Evolutionary conservation across 2,329 filamentous ascomycete species (phyloP).

Genomic region (Claviceps digitariae): DNA sequence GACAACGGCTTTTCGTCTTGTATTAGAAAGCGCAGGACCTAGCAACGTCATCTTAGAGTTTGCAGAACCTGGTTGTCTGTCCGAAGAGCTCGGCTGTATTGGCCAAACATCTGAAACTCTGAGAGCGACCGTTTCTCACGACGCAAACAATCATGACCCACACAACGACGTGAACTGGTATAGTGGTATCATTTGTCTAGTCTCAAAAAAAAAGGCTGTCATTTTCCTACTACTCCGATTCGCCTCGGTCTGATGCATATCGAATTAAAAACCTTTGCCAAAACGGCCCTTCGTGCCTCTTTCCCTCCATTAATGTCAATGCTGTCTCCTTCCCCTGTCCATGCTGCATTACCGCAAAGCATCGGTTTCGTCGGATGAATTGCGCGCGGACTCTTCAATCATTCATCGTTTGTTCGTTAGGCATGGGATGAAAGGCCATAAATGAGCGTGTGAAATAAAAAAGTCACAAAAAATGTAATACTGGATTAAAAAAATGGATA

Average conservation of each 20-base stretch:
- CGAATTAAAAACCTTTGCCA: conserved; percentile 12
- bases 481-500: conserved; percentile 18
- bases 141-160: background rate
- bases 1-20: no score
- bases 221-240: conserved; percentile 19
- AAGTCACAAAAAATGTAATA: conserved; percentile 14
- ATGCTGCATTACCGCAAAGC: background rate
- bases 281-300: conserved; percentile 5
- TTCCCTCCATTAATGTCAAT: conserved; percentile 8
- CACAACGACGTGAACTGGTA: background rate
- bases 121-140: no score
- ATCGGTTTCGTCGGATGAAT: conserved; percentile 5
- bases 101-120: no score
- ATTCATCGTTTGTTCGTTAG: conserved; percentile 12
- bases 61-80: no score
- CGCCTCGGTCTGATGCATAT: conserved; percentile 20
- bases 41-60: no score
- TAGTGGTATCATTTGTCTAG: conserved; percentile 7
- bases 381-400: conserved; percentile 9
- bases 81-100: no score
- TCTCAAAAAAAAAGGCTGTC: conserved; percentile 12
- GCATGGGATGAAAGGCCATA: background rate
- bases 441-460: conserved; percentile 4
- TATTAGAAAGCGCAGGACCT: no score
- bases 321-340: conserved; percentile 5